Base-by-base conservation (phyloP, 768 basidiomycete genomes). In the Serpula lacrymans region DNA sequence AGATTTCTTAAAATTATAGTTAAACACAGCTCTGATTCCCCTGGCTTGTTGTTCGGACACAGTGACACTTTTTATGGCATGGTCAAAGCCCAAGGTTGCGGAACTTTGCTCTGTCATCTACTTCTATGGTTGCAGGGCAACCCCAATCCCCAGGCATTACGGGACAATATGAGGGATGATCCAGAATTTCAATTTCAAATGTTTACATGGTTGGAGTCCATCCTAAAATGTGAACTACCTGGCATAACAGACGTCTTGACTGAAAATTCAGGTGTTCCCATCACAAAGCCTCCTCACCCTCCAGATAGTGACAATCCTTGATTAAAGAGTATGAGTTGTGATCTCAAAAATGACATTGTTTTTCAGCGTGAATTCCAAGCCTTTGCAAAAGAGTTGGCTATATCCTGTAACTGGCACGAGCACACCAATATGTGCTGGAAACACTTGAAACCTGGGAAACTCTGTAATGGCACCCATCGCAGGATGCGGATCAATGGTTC, bases 1-100 rank as follows among this genome's bases (percentile, higher is more conserved):
- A 38, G 17, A 13, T 53, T 57, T 41, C 48, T 57, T 43, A 16
- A 37, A 34, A 39, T 42, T n/a, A n/a, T n/a, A n/a, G n/a, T n/a
- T n/a, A n/a, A n/a, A n/a, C n/a, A n/a, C n/a, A n/a, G n/a, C n/a
- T n/a, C n/a, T n/a, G n/a, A n/a, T n/a, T n/a, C n/a, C n/a, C n/a
- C n/a, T n/a, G n/a, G n/a, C n/a, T n/a, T n/a, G n/a, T n/a, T n/a
- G n/a, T n/a, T n/a, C n/a, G n/a, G n/a, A n/a, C n/a, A n/a, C n/a
- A n/a, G n/a, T n/a, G n/a, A n/a, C n/a, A n/a, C n/a, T n/a, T n/a
- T n/a, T n/a, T n/a, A n/a, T n/a, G n/a, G n/a, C n/a, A n/a, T n/a
- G n/a, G n/a, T n/a, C n/a, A n/a, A n/a, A n/a, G n/a, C n/a, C n/a
- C n/a, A n/a, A n/a, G n/a, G n/a, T n/a, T n/a, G n/a, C n/a, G n/a